These are phyloP conservation scores for Xylariaceae sp. DNA, from an alignment of 2,329 filamentous ascomycete genomes.

Conservation along the genomic window DNA sequence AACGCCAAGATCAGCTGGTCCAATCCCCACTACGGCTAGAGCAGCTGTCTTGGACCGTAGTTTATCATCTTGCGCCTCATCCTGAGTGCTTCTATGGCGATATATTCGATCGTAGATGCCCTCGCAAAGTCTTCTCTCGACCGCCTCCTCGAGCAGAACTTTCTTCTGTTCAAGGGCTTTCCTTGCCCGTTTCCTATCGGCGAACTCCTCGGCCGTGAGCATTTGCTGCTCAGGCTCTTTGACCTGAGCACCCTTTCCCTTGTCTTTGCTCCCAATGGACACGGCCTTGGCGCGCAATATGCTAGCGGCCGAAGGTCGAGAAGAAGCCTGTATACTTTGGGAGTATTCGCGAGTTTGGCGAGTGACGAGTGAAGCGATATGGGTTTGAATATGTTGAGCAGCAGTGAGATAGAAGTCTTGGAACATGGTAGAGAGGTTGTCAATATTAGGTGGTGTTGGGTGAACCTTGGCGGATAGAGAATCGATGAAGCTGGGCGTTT, in stretches of 20 bases:
- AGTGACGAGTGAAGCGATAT: slow-evolving; percentile 75
- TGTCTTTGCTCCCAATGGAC: slow-evolving; percentile 51
- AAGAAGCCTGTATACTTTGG: slow-evolving; percentile 50
- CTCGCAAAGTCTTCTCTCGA: slow-evolving; percentile 82
- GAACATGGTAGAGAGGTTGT: slow-evolving; percentile 78
- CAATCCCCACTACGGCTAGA: slow-evolving; percentile 85
- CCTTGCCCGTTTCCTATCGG: slow-evolving; percentile 72
- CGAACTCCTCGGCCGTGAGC: slow-evolving; percentile 83
- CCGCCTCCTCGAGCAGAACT: slow-evolving; percentile 77
- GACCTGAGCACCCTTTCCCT: slow-evolving; percentile 38
- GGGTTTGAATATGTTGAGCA: slow-evolving; percentile 77
- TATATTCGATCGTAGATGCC: slow-evolving; percentile 85
- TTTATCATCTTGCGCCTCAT: slow-evolving; percentile 93
- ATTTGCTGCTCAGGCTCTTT: slow-evolving; percentile 68
- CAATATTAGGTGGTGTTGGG: slow-evolving; percentile 75
- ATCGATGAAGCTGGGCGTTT: slow-evolving; percentile 71
- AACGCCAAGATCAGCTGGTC: slow-evolving; percentile 77
- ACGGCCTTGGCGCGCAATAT: slow-evolving; percentile 53
- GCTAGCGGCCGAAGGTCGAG: slow-evolving; percentile 53
- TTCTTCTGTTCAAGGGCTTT: slow-evolving; percentile 76
- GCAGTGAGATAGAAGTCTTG: slow-evolving; percentile 89
- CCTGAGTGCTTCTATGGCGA: slow-evolving; percentile 84
- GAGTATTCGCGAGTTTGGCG: slow-evolving; percentile 67
- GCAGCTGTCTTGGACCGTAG: slow-evolving; percentile 91
- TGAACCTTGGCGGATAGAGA: slow-evolving; percentile 85